Evolutionary conservation across 306 rosid genomes (phyloP), one percentile per base, ranked within the genome.

Genomic region (Fagus sylvatica): DNA sequence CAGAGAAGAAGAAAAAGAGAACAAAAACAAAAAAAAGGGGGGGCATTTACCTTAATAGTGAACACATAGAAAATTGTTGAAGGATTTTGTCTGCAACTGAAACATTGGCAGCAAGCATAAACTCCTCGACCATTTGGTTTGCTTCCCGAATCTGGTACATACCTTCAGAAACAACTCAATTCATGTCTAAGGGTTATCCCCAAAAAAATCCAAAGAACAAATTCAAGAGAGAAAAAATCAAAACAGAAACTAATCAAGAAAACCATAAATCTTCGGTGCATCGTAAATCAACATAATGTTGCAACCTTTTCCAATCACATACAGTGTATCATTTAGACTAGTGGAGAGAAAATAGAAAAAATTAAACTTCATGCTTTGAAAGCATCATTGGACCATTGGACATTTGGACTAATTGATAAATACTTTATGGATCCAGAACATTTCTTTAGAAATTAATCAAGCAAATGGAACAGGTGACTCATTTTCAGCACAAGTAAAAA

Each of bases 61-160:
- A 88, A 84, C 96, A 93, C 19, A 73, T 39, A 16, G 99, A 87
- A 69, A 91, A 95, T 77, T 84, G 89, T 72, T 89, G 78, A 48
- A 95, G 98, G 77, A 95, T 93, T 80, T 93, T 91, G 80, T 88
- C 87, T 8, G 99, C 97, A 64, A 95, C 98, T 3, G 99, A 90
- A 82, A 95, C 91, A 80, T 95, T 93, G 74, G 99, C 99, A 49
- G 99, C 94, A 87, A 95, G 99, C 99, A 95, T 95, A 84, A 95
- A 95, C 91, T 95, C 99, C 91, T 95, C 99, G 70, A 95, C 98
- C 99, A 95, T 93, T 88, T 95, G 98, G 80, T 95, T 95, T 78
- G 99, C 97, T 88, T 95, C 99, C 76, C 97, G 88, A 77, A 95
- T 95, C 86, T 95, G 98, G 84, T 95, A 95, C 94, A 95, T 95